Conservation (phyloP, 2,329 filamentous ascomycete genomes). For the Penicillium sp. region DNA sequence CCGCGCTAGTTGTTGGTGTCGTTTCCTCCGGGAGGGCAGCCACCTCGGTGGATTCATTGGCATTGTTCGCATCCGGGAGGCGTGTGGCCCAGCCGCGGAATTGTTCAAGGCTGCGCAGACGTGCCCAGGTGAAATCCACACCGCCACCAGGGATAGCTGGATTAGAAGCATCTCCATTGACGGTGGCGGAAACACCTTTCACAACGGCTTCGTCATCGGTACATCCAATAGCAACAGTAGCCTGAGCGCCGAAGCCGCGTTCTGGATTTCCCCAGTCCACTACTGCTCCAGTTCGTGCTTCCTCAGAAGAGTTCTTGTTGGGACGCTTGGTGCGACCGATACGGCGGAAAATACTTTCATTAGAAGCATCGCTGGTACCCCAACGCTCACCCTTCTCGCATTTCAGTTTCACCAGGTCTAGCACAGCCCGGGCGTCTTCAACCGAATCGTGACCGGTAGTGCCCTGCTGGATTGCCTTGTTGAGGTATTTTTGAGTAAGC, state of each 20-base stretch:
- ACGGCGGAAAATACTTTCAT: constrained; percentile 87
- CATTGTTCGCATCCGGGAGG: constrained; percentile 48
- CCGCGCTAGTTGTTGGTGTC: constrained; percentile 12
- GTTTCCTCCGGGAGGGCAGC: constrained; percentile 27
- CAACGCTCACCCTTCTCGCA: constrained; percentile 88
- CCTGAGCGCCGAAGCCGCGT: constrained; percentile 59
- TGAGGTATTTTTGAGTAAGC: constrained; percentile 81
- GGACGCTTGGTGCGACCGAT: constrained; percentile 59
- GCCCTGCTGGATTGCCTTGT: constrained; percentile 84
- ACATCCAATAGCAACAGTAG: constrained; percentile 58
- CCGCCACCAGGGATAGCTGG: constrained; percentile 51
- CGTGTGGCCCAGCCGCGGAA: constrained; percentile 61
- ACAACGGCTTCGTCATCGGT: constrained; percentile 60
- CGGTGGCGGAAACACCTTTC: constrained; percentile 53
- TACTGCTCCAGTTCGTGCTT: constrained; percentile 55
- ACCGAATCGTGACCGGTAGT: constrained; percentile 81
- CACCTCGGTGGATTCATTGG: constrained; percentile 35
- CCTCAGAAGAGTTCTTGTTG: constrained; percentile 36
- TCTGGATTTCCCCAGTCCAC: constrained; percentile 87
- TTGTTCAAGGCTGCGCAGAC: constrained; percentile 62
- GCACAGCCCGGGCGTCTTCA: constrained; percentile 86
- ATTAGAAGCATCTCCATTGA: constrained; percentile 50
- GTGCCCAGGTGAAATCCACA: constrained; percentile 64
- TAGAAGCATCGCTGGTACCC: constrained; percentile 75
- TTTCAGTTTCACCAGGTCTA: constrained; percentile 93